These are phyloP conservation scores for Lagenaria siceraria DNA, from an alignment of 306 rosid genomes.

Conservation along the genomic window DNA sequence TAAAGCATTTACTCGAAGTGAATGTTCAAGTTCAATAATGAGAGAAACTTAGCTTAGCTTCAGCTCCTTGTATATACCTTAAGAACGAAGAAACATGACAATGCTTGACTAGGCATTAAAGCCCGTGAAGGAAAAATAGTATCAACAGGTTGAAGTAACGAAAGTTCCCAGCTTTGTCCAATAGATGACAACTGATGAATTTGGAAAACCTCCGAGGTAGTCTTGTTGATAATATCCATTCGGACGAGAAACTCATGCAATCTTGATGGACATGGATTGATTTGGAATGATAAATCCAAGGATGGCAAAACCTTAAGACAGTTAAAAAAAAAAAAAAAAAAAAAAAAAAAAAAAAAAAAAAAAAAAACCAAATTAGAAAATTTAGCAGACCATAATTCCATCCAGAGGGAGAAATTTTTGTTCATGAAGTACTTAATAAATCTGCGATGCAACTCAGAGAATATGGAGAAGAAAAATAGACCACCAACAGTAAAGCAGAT, in stretches of 20 bases:
- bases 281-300: conserved; percentile 72
- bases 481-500: neutral
- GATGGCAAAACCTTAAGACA: conserved; percentile 65
- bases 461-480: neutral
- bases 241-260: conserved; percentile 75
- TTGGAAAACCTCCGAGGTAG: conserved; percentile 62
- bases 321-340: neutral
- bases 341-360: neutral
- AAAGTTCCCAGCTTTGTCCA: conserved; percentile 68
- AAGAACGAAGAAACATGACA: conserved; percentile 77
- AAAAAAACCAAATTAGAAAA: neutral
- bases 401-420: neutral
- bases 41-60: neutral
- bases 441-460: neutral
- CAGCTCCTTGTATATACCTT: conserved; percentile 43
- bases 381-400: neutral
- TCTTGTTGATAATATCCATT: conserved; percentile 74
- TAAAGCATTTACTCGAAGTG: neutral
- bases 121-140: conserved; percentile 55
- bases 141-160: conserved; percentile 70
- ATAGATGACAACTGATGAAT: conserved; percentile 70
- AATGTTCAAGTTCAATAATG: neutral
- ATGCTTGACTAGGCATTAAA: conserved; percentile 67
- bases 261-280: conserved; percentile 78
- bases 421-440: neutral